phyloP scores from a whole-genome alignment of 164 flowering plant genomes.

The Pachysandra terminalis region DNA sequence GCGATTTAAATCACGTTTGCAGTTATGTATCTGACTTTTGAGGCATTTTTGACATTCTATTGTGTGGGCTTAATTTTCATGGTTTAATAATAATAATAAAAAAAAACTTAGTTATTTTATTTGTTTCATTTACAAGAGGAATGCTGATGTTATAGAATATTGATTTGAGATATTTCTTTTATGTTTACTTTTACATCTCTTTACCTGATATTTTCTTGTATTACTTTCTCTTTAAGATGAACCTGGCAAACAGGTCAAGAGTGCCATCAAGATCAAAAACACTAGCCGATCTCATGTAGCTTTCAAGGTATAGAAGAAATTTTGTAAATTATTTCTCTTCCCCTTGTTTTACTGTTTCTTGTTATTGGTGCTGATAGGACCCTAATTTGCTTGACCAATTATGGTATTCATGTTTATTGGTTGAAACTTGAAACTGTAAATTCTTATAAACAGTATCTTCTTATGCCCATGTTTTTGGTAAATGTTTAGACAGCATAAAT shows the following conservation, averaged over 20 bases:
- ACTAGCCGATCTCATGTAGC: conserved; percentile 82
- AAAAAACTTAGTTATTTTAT: too few relatives aligned
- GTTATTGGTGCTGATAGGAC: background rate
- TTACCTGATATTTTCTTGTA: conserved; percentile 11
- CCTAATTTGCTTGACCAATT: background rate
- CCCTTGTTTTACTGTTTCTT: background rate
- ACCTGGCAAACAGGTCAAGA: conserved; percentile 86
- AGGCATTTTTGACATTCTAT: background rate
- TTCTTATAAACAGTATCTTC: background rate
- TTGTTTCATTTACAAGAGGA: background rate
- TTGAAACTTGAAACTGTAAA: background rate
- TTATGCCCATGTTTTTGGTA: background rate
- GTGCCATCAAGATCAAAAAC: conserved; percentile 83
- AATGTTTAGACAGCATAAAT: too few relatives aligned
- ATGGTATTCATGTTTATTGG: background rate
- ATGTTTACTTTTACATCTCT: background rate
- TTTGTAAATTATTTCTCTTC: background rate
- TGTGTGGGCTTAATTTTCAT: conserved; percentile 4
- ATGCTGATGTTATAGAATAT: too few relatives aligned
- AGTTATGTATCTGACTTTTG: background rate
- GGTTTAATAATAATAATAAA: too few relatives aligned
- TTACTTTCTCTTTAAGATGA: conserved; percentile 55
- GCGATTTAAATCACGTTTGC: too few relatives aligned
- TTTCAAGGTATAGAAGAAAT: conserved; percentile 59
- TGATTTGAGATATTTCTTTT: background rate